A percentile compares a stretch with the other conserved stretches of the same genome.
phyloP scores from a whole-genome alignment of 352 stramenopile genomes.

The Globisporangium parvum region DNA sequence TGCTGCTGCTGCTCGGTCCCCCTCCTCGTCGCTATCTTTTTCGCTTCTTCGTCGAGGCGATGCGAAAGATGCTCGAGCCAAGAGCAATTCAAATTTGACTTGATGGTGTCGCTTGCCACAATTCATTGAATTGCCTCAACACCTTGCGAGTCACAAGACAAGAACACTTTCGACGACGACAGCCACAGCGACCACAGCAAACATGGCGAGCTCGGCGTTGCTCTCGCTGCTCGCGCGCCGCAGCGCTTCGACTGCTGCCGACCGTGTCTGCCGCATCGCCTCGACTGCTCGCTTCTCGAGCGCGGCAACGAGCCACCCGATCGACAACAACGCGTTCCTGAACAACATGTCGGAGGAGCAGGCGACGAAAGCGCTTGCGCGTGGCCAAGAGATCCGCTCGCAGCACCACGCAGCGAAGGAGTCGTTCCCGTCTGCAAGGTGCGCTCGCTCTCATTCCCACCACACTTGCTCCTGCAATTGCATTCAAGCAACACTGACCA shows the following conservation, averaged over 20 bases:
- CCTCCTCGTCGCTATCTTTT: slow-evolving; percentile 12
- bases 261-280: not conserved
- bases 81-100: not conserved
- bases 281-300: slow-evolving; percentile 17
- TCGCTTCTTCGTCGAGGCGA: not conserved
- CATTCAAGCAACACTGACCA: not conserved
- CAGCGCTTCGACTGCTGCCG: not conserved
- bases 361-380: slow-evolving; percentile 39
- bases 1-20: slow-evolving; percentile 14
- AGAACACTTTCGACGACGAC: slow-evolving; percentile 2
- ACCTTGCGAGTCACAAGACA: no score
- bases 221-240: slow-evolving; percentile 8
- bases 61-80: no score
- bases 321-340: slow-evolving; percentile 48
- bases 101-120: no score
- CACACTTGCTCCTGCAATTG: not conserved
- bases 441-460: not conserved
- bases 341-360: slow-evolving; percentile 46
- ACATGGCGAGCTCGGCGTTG: slow-evolving; percentile 4
- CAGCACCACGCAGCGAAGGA: slow-evolving; percentile 38
- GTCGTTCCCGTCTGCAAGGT: slow-evolving; percentile 36
- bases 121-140: slow-evolving; percentile 14
- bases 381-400: slow-evolving; percentile 50
- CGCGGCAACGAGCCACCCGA: slow-evolving; percentile 25
- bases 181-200: not conserved